phyloP scores from a whole-genome alignment of 2,329 filamentous ascomycete genomes.

The Gnomoniopsis sp. region DNA sequence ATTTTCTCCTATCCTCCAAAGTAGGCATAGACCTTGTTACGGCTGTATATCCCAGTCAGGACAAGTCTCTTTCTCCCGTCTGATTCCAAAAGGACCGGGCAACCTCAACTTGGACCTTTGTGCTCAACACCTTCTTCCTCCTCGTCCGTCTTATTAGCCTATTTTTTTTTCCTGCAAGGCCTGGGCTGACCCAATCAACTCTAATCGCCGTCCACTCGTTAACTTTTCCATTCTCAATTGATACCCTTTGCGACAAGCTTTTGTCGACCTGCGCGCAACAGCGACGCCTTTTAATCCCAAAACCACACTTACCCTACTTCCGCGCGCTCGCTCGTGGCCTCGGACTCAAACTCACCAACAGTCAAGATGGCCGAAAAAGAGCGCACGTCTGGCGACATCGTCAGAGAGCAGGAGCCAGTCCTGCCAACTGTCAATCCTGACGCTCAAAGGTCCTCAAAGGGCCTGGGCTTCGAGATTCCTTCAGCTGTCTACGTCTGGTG shows the following conservation, averaged over 20 bases:
- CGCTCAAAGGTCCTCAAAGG: constrained; percentile 64
- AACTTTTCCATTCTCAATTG: constrained; percentile 2
- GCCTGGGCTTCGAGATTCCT: constrained; percentile 62
- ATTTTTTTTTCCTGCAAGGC: constrained; percentile 4
- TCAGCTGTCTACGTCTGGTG: constrained; percentile 81
- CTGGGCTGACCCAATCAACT: constrained; percentile 2
- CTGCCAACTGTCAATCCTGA: constrained; percentile 80
- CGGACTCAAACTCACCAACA: not conserved
- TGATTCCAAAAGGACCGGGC: not conserved
- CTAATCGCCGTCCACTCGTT: constrained; percentile 14
- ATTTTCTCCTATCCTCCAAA: not conserved
- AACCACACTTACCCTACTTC: not conserved
- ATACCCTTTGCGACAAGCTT: not conserved
- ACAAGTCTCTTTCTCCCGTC: not conserved
- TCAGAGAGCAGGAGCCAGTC: constrained; percentile 57
- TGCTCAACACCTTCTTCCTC: not conserved
- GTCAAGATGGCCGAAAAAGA: constrained; percentile 71
- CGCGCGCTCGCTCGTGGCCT: not conserved
- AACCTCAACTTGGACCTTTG: not conserved
- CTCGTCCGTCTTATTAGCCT: not conserved
- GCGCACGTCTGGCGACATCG: constrained; percentile 75
- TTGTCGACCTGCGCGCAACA: not conserved
- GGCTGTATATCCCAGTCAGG: not conserved
- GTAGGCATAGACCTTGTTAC: not conserved
- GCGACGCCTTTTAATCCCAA: not conserved